Percentiles rank a stretch among this genome's conserved stretches.
Evolutionary conservation across 345 rosid genomes (phyloP).

Genomic region (Gossypium anomalum): DNA sequence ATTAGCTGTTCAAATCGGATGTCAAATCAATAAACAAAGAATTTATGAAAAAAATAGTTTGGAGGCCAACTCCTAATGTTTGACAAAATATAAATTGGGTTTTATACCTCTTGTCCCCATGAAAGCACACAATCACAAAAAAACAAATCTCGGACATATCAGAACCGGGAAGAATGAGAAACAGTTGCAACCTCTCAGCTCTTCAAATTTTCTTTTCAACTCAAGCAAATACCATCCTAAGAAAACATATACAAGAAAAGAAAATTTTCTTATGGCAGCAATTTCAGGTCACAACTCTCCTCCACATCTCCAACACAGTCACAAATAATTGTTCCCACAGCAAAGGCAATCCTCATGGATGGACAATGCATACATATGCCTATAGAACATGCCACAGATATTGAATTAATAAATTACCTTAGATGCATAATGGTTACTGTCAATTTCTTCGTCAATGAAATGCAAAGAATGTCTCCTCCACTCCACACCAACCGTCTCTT

Average conservation of each 20-base stretch:
- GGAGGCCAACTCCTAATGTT: neutral
- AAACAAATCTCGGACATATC: neutral
- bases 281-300: neutral
- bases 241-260: neutral
- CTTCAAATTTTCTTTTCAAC: neutral
- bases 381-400: neutral
- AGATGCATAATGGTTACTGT: constrained; percentile 39
- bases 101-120: neutral
- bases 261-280: neutral
- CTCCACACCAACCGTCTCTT: constrained; percentile 83
- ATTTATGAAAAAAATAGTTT: neutral
- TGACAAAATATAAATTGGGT: neutral
- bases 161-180: neutral
- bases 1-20: neutral
- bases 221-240: neutral
- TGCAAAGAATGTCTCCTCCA: constrained; percentile 65
- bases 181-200: constrained; percentile 4
- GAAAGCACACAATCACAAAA: neutral
- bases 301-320: neutral
- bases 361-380: neutral
- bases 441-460: constrained; percentile 70
- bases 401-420: constrained; percentile 58
- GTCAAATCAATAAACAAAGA: neutral
- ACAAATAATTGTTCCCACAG: neutral
- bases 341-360: constrained; percentile 17